Evolutionary conservation across 495 filamentous ascomycete genomes (phyloP), one percentile per base, ranked within the genome.

Genomic region (Cercophora scortea): DNA sequence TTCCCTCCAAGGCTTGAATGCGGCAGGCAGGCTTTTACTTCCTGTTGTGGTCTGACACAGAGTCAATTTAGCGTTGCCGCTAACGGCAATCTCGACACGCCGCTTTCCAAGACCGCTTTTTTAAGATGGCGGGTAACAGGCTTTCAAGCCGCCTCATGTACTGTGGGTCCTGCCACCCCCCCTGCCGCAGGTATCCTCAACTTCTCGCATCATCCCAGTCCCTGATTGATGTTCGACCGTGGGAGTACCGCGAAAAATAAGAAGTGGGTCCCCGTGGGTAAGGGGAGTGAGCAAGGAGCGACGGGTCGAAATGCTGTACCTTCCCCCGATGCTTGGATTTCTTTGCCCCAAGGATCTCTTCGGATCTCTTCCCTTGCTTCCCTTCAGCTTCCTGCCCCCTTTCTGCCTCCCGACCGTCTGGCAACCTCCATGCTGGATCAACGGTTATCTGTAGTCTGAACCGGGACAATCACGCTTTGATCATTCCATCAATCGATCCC

Each of bases 301-400:
- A 32, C 32, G 34, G 25, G 25, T 25, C 25, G 25, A 25, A 25
- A 25, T 25, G 25, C 25, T 25, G 18, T 43, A 45, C 46, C 25
- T 25, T 25, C 45, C 41, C 58, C 52, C 58, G 50, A 45, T 41
- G 42, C 51, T 50, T 39, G 59, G 59, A 60, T 60, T 62, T 61
- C 60, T 60, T 58, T 55, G 48, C 57, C 59, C 60, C 60, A 57
- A 25, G 57, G 54, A 53, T 45, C 32, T 45, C 42, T 45, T 32
- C 61, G 49, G 55, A 62, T 59, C 61, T 50, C 42, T 42, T 42
- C 44, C 52, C 44, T 46, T 61, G 60, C 59, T 58, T 55, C 55
- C 49, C 51, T 52, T 56, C 50, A 25, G 25, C 50, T 49, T 58
- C 57, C 50, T 47, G n/a, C 50, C 25, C 25, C 25, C 25, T 25